Evolutionary conservation across 148 eudicot genomes (phyloP).

Genomic region (Drosera capensis): DNA sequence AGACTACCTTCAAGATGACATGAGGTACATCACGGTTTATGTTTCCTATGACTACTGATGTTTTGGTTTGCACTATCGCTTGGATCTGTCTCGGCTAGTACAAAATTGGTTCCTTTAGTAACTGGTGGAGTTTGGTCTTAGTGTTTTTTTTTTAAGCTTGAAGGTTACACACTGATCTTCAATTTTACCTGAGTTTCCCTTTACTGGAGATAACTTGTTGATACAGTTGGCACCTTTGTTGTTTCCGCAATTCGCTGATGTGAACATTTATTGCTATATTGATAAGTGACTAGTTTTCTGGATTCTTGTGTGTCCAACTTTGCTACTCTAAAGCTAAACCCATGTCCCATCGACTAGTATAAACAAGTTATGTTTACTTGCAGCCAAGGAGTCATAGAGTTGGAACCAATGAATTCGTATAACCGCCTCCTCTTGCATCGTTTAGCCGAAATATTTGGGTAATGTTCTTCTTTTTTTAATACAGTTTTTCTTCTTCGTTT

Average conservation of each 20-base stretch:
- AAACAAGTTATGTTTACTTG: constrained; percentile 8
- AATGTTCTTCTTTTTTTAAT: constrained; percentile 1
- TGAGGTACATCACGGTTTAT: constrained; percentile 30
- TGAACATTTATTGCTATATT: too few species aligned
- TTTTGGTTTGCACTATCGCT: neutral
- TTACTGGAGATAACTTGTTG: too few species aligned
- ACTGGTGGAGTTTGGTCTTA: too few species aligned
- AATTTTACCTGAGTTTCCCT: too few species aligned
- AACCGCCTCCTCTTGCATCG: constrained; percentile 88
- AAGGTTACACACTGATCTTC: too few species aligned
- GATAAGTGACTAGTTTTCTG: neutral
- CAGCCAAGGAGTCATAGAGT: constrained; percentile 59
- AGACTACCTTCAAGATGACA: constrained; percentile 51
- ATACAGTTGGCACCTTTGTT: too few species aligned
- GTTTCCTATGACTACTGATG: neutral
- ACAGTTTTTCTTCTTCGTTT: too few species aligned
- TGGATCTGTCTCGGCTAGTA: neutral
- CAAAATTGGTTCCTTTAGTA: neutral
- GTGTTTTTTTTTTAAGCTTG: too few species aligned
- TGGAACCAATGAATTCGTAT: constrained; percentile 88
- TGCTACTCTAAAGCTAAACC: too few species aligned
- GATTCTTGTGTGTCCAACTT: too few species aligned
- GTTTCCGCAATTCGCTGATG: too few species aligned
- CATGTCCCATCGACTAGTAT: neutral
- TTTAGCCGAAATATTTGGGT: constrained; percentile 97